phyloP scores from a whole-genome alignment of 2,329 filamentous ascomycete species.

The Colletotrichum sp. region DNA sequence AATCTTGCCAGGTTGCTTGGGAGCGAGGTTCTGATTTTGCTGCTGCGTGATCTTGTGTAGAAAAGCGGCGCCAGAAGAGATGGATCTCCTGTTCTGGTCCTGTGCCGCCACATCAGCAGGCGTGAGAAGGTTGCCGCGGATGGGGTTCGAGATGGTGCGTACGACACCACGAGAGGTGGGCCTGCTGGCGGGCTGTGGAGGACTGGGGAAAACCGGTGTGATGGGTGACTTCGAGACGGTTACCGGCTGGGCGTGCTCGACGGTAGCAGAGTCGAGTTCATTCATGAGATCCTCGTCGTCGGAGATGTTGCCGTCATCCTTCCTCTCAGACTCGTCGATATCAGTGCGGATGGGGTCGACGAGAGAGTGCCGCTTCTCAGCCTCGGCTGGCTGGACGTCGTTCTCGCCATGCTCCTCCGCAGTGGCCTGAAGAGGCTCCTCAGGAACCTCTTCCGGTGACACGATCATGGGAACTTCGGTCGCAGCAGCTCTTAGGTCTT shows the following conservation, averaged over 20 bases:
- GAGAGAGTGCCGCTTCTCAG: constrained; percentile 38
- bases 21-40: constrained; percentile 54
- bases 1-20: constrained; percentile 77
- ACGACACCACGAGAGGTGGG: constrained; percentile 43
- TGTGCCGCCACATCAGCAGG: constrained; percentile 50
- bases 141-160: constrained; percentile 40
- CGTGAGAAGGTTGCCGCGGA: constrained; percentile 48
- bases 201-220: constrained; percentile 62
- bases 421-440: constrained; percentile 7
- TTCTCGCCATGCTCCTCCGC: constrained; percentile 25
- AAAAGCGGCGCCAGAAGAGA: constrained; percentile 63
- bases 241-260: constrained; percentile 84
- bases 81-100: constrained; percentile 49
- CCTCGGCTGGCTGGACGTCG: constrained; percentile 30
- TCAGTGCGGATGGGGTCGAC: constrained; percentile 64
- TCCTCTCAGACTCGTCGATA: constrained; percentile 37
- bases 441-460: neutral
- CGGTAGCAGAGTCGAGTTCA: constrained; percentile 80
- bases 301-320: constrained; percentile 53
- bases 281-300: constrained; percentile 87
- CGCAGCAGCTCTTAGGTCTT: constrained; percentile 33
- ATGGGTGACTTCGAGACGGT: constrained; percentile 84
- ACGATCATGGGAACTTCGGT: constrained; percentile 21
- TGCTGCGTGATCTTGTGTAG: constrained; percentile 61
- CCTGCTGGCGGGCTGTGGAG: constrained; percentile 23